A percentile compares a stretch with the other conserved stretches of the same genome.
Evolutionary conservation across 495 filamentous ascomycete species (phyloP).

Genomic region (Xylaria curta): DNA sequence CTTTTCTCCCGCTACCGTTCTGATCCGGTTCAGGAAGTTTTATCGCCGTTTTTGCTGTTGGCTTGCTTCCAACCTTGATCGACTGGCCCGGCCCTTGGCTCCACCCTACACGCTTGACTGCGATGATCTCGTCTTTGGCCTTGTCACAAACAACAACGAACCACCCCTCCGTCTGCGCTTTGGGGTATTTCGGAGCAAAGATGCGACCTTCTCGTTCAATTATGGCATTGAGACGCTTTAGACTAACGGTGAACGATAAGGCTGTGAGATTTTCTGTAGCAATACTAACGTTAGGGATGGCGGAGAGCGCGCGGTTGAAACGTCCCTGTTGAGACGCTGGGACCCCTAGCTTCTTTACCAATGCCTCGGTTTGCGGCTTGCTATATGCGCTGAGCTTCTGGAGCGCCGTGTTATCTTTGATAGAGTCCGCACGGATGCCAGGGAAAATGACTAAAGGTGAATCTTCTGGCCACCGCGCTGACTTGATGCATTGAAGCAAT

Average conservation of each 20-base stretch:
- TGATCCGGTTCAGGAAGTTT: constrained; percentile 63
- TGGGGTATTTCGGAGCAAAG: constrained; percentile 88
- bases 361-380: constrained; percentile 52
- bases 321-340: constrained; percentile 37
- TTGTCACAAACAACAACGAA: constrained; percentile 78
- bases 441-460: constrained; percentile 80
- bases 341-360: constrained; percentile 49
- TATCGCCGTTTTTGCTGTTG: constrained; percentile 60
- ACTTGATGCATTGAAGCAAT: constrained; percentile 90
- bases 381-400: constrained; percentile 43
- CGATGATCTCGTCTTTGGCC: constrained; percentile 74
- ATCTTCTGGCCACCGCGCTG: constrained; percentile 88
- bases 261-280: constrained; percentile 65
- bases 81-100: constrained; percentile 35
- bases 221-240: constrained; percentile 71
- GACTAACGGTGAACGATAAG: constrained; percentile 63
- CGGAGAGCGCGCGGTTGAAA: constrained; percentile 64
- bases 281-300: constrained; percentile 74
- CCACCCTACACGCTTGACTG: constrained; percentile 86
- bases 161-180: constrained; percentile 93
- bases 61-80: constrained; percentile 41
- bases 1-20: constrained; percentile 49
- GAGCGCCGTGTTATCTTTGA: constrained; percentile 41
- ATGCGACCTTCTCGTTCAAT: constrained; percentile 69
- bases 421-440: constrained; percentile 62